phyloP scores from a whole-genome alignment of 495 filamentous ascomycete species.

The Bombardia bombarda region DNA sequence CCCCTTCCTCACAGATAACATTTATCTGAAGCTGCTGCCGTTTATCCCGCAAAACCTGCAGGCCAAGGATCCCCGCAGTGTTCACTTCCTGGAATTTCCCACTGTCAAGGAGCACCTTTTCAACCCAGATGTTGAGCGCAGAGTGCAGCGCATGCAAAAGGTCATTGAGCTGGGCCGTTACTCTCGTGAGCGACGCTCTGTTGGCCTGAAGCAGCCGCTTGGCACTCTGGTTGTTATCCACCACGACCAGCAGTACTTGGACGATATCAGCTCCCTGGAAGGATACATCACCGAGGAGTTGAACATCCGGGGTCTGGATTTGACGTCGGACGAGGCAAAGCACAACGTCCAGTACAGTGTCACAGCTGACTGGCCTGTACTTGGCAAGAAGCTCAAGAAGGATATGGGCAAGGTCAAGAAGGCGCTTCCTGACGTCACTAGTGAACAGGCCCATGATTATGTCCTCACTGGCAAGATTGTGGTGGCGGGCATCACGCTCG shows the following conservation, averaged over 20 bases:
- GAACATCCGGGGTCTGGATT: conserved; percentile 77
- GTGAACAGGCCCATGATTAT: conserved; percentile 69
- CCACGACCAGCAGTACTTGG: conserved; percentile 72
- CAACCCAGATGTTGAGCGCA: conserved; percentile 75
- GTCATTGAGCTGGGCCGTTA: conserved; percentile 86
- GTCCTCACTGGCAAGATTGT: conserved; percentile 59
- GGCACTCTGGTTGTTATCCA: conserved; percentile 89
- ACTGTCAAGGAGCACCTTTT: conserved; percentile 82
- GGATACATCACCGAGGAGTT: conserved; percentile 83
- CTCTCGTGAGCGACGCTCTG: conserved; percentile 73
- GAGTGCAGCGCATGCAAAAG: conserved; percentile 85
- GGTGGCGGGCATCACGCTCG: conserved; percentile 77
- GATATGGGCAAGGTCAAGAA: conserved; percentile 86
- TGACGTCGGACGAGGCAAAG: conserved; percentile 78
- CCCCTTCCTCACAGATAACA: conserved; percentile 90
- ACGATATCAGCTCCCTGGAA: conserved; percentile 78
- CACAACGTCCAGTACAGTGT: conserved; percentile 90
- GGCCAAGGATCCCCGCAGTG: conserved; percentile 64
- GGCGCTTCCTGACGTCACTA: conserved; percentile 71
- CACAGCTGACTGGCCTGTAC: conserved; percentile 81
- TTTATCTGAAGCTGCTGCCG: conserved; percentile 80
- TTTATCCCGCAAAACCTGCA: conserved; percentile 50
- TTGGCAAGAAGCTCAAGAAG: conserved; percentile 96
- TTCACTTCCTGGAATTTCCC: conserved; percentile 90
- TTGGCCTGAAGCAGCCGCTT: conserved; percentile 83